Evolutionary conservation across 1,284 basidiomycete species (phyloP), one percentile per base, ranked within the genome.

Genomic region (Somion occarium): DNA sequence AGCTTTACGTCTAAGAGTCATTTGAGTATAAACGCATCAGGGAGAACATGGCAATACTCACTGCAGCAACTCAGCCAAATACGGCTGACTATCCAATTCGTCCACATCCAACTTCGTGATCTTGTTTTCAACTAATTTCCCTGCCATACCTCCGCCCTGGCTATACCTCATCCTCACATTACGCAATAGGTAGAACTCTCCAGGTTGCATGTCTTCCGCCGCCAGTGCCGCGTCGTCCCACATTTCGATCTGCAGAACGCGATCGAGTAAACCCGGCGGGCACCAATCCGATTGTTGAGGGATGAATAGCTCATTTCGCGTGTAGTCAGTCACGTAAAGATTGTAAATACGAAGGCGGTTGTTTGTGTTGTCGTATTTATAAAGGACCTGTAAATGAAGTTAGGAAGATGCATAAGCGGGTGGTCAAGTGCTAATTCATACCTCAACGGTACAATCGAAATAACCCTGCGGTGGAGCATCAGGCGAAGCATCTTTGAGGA

Each of bases 241-340:
- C 65, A 81, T 72, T 58, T 78, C 77, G 22, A 85, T 72, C 46
- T 71, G 74, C 13, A 88, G 59, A 12, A 80, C 73, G 22, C 63
- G 63, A 13, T 74, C 68, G 2, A 64, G 64, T 30, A 85, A 63
- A 42, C 66, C 65, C 1, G 66, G 58, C 5, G 75, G 71, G 59
- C 78, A 83, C 78, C 77, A 82, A 38, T 66, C 52, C 3, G 69
- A 66, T 46, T 72, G 62, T 20, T 69, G 55, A 13, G 65, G 57
- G 5, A 55, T 55, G 23, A 71, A 57, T 3, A 56, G 56, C 2
- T 63, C 30, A 49, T 80, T 80, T 27, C 59, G 53, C 1, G 85
- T 85, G 59, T 84, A 87, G 57, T 88, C 85, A 2, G 85, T 88
- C 46, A 84, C 81, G 61, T 79, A 85, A n/a, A 88, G 52, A 39